phyloP scores from a whole-genome alignment of 2,329 filamentous ascomycete species.

The Blastomyces percursus region DNA sequence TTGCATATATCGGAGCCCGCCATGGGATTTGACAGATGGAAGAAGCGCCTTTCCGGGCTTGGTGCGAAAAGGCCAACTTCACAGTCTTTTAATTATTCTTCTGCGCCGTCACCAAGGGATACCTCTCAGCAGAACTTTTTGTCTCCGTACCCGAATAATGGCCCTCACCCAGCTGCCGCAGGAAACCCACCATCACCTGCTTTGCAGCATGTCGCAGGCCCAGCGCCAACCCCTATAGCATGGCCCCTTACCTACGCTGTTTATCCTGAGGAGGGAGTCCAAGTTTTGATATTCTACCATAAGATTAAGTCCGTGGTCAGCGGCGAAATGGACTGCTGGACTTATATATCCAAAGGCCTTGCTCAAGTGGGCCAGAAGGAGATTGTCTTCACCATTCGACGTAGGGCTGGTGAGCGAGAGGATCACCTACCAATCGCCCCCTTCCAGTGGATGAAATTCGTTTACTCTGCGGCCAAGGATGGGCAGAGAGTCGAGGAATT shows the following conservation, averaged over 20 bases:
- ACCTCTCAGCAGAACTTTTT: background rate
- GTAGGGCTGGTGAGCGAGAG: slow-evolving; percentile 5
- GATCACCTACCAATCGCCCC: slow-evolving; percentile 8
- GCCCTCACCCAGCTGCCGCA: background rate
- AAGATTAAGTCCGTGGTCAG: slow-evolving; percentile 7
- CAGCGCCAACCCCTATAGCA: background rate
- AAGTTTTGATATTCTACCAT: slow-evolving; percentile 8
- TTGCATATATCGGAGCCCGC: background rate
- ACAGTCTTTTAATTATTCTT: background rate
- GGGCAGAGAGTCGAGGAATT: slow-evolving; percentile 7
- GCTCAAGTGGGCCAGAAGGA: slow-evolving; percentile 9
- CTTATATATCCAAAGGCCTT: slow-evolving; percentile 11
- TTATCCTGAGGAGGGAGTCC: slow-evolving; percentile 3
- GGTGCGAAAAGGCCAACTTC: background rate
- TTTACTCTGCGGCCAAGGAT: slow-evolving; percentile 8
- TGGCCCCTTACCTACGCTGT: slow-evolving; percentile 7
- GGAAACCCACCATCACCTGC: background rate
- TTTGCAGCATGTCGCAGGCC: background rate
- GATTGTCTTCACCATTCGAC: slow-evolving; percentile 9
- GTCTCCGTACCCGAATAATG: background rate
- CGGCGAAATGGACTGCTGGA: slow-evolving; percentile 10
- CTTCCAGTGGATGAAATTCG: slow-evolving; percentile 8
- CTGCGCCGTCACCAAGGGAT: background rate
- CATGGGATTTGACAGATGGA: slow-evolving; percentile 5
- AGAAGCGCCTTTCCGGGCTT: slow-evolving; percentile 2